Conservation (phyloP, 352 stramenopile genomes). For the Phytophthora citrophthora region DNA sequence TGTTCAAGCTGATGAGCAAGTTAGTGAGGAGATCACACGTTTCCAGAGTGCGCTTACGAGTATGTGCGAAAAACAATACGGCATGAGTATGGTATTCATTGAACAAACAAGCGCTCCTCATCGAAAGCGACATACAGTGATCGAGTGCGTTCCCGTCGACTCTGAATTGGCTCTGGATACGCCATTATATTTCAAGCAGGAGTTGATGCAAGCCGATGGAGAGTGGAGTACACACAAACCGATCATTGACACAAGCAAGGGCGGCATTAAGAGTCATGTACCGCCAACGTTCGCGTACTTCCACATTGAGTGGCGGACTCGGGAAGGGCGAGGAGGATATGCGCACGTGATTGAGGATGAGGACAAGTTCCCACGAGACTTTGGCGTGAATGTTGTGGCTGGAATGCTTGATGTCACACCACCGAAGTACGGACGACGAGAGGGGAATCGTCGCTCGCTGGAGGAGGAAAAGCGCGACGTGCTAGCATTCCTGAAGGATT, state of each 20-base stretch:
- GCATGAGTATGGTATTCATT: constrained; percentile 75
- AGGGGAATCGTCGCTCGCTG: constrained; percentile 43
- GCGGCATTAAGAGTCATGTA: constrained; percentile 65
- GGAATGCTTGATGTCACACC: constrained; percentile 78
- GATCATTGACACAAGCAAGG: constrained; percentile 75
- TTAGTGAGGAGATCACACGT: constrained; percentile 61
- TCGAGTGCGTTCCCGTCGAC: constrained; percentile 84
- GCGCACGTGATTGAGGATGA: constrained; percentile 87
- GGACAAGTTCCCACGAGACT: constrained; percentile 72
- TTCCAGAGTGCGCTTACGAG: constrained; percentile 64
- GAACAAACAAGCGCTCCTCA: constrained; percentile 76
- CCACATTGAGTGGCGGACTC: constrained; percentile 77
- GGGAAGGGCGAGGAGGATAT: constrained; percentile 56
- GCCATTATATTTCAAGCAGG: constrained; percentile 87
- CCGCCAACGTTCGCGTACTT: constrained; percentile 87
- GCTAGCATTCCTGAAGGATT: constrained; percentile 65
- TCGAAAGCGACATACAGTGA: constrained; percentile 68
- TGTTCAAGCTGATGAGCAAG: constrained; percentile 68
- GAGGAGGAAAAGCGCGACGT: constrained; percentile 72
- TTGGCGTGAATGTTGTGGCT: constrained; percentile 79
- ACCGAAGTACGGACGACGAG: constrained; percentile 63
- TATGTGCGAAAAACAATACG: constrained; percentile 68
- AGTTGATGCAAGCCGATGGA: constrained; percentile 74
- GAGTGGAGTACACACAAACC: constrained; percentile 87
- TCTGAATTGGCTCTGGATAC: constrained; percentile 63